A percentile compares a stretch with the other conserved stretches of the same genome.
phyloP scores from a whole-genome alignment of 352 stramenopile species.

The Pythium brachiatum region DNA sequence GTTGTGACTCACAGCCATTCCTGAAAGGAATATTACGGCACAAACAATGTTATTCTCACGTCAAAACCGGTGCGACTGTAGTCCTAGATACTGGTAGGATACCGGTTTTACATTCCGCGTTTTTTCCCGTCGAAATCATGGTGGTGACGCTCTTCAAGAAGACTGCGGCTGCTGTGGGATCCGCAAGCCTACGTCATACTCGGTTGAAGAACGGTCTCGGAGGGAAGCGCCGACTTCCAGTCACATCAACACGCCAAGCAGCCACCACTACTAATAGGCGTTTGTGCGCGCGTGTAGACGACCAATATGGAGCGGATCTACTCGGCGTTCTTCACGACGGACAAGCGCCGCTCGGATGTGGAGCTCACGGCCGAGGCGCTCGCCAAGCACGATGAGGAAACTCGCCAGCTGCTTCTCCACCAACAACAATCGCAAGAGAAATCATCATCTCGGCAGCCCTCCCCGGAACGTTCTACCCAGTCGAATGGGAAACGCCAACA shows the following conservation, averaged over 20 bases:
- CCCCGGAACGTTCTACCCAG: not conserved
- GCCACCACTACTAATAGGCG: no score
- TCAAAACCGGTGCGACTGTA: no score
- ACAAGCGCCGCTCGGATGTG: conserved; percentile 34
- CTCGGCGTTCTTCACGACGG: conserved; percentile 77
- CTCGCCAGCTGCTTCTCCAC: conserved; percentile 4
- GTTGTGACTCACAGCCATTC: not conserved
- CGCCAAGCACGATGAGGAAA: conserved; percentile 63
- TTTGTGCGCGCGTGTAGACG: not conserved
- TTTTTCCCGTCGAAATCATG: conserved; percentile 1
- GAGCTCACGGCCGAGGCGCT: conserved; percentile 62
- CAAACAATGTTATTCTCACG: no score
- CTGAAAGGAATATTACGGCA: not conserved
- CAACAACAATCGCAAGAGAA: not conserved
- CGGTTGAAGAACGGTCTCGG: not conserved
- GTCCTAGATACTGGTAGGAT: not conserved
- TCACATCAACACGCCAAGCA: conserved; percentile 1
- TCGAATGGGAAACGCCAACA: not conserved
- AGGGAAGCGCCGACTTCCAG: not conserved
- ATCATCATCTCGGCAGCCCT: not conserved
- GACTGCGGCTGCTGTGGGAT: not conserved
- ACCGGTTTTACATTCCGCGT: not conserved
- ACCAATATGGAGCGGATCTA: conserved; percentile 82
- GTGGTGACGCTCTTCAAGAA: conserved; percentile 18
- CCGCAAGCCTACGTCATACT: conserved; percentile 10